Percentiles rank a stretch among this genome's conserved stretches.
Conservation (phyloP, 208 protist genomes). For the Polymyxa betae region DNA sequence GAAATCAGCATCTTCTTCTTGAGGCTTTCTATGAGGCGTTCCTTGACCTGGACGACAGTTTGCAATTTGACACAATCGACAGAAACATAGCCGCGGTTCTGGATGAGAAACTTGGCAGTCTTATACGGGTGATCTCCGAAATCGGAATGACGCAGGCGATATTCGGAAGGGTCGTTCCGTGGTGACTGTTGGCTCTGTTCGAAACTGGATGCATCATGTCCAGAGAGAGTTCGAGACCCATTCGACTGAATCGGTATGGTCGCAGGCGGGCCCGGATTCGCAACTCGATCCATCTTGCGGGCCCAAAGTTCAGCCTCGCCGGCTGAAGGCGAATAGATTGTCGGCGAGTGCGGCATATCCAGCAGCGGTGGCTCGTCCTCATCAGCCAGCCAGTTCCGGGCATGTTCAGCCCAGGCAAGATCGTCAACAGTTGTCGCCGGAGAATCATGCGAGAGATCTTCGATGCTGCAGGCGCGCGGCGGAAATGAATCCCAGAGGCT, state of each 20-base stretch:
- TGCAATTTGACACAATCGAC: background rate
- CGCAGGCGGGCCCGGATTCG: background rate
- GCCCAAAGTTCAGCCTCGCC: background rate
- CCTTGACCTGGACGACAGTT: slow-evolving; percentile 28
- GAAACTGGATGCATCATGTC: background rate
- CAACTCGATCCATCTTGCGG: background rate
- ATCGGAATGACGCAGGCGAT: background rate
- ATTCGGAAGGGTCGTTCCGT: background rate
- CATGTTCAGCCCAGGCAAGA: background rate
- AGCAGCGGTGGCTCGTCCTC: background rate
- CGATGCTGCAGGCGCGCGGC: background rate
- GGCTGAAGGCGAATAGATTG: background rate
- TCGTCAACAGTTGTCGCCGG: background rate
- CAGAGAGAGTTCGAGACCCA: background rate
- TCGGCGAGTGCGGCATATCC: background rate
- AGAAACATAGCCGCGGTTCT: background rate
- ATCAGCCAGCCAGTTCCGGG: background rate
- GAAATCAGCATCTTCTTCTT: background rate
- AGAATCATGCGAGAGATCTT: background rate
- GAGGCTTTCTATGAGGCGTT: slow-evolving; percentile 24
- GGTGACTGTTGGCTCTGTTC: background rate
- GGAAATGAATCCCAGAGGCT: slow-evolving; percentile 2
- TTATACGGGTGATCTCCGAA: too few species aligned
- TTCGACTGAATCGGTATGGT: background rate
- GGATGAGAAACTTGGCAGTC: slow-evolving; percentile 28